Conservation (phyloP, 176 grass and related monocot genomes). For the Saccharum officinarum region DNA sequence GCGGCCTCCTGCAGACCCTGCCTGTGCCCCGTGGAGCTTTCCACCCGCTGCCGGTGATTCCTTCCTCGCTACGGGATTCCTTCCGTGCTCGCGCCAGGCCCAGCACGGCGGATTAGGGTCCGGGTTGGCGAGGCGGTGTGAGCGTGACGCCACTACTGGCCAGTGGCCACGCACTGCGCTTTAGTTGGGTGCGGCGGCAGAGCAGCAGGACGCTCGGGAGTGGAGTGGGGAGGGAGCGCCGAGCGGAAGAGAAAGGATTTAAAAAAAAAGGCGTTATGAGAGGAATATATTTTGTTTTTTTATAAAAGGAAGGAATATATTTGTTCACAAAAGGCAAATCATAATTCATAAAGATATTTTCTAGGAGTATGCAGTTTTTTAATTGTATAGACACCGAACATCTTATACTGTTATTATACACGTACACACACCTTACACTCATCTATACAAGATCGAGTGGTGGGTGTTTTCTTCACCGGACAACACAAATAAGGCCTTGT, state of each 20-base stretch:
- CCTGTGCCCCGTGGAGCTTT: neutral
- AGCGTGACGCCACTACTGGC: slow-evolving; percentile 27
- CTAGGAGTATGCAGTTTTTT: no score
- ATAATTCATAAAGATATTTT: no score
- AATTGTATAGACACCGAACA: no score
- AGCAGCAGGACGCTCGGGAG: neutral
- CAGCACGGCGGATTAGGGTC: slow-evolving; percentile 38
- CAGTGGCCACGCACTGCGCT: slow-evolving; percentile 1
- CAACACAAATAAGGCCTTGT: no score
- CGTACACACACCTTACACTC: no score
- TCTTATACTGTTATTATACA: no score
- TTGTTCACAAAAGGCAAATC: no score
- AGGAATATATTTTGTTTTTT: neutral
- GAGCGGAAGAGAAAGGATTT: neutral
- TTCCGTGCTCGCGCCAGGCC: slow-evolving; percentile 42
- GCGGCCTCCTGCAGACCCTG: neutral
- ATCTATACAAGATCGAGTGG: no score
- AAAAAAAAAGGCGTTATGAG: neutral
- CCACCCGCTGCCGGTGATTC: slow-evolving; percentile 5
- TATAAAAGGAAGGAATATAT: neutral
- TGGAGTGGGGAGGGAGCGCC: neutral
- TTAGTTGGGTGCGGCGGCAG: neutral
- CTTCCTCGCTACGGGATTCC: slow-evolving; percentile 36
- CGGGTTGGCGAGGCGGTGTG: slow-evolving; percentile 26
- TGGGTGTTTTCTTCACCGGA: no score